Percentiles rank a stretch among this genome's conserved stretches.
Conservation (phyloP, 768 basidiomycete genomes). For the Inosperma sp. region DNA sequence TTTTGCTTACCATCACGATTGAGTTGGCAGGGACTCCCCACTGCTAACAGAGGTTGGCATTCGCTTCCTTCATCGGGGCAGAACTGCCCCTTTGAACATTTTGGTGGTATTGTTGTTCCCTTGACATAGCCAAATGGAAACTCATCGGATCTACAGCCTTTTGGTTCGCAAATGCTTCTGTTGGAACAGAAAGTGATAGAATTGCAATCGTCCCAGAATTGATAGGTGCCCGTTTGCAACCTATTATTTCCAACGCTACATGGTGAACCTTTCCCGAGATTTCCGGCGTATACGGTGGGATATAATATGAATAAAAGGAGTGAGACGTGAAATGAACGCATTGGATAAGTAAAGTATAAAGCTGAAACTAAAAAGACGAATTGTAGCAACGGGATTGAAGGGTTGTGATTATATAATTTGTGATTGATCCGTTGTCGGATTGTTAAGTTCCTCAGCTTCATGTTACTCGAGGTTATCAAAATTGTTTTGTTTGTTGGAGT, state of each 20-base stretch:
- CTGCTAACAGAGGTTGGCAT: conserved; percentile 56
- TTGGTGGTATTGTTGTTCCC: conserved; percentile 46
- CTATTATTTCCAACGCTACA: conserved; percentile 58
- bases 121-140: conserved; percentile 66
- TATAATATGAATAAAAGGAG: conserved; percentile 49
- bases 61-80: conserved; percentile 80
- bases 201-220: conserved; percentile 77
- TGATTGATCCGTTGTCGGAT: neutral
- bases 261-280: conserved; percentile 37
- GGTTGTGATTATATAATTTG: conserved; percentile 5
- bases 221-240: conserved; percentile 71
- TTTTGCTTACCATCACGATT: conserved; percentile 70
- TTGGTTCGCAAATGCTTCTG: conserved; percentile 51
- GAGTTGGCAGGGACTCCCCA: conserved; percentile 73
- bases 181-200: conserved; percentile 60
- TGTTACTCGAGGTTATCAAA: too few species aligned
- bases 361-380: conserved; percentile 12
- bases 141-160: conserved; percentile 71
- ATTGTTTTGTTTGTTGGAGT: conserved; percentile 26
- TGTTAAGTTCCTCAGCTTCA: neutral
- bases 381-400: neutral
- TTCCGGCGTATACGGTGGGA: conserved; percentile 44
- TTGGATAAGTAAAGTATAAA: conserved; percentile 13
- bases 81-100: conserved; percentile 61
- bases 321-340: conserved; percentile 37